phyloP scores from a whole-genome alignment of 768 basidiomycete species.

The Tremella mesenterica region DNA sequence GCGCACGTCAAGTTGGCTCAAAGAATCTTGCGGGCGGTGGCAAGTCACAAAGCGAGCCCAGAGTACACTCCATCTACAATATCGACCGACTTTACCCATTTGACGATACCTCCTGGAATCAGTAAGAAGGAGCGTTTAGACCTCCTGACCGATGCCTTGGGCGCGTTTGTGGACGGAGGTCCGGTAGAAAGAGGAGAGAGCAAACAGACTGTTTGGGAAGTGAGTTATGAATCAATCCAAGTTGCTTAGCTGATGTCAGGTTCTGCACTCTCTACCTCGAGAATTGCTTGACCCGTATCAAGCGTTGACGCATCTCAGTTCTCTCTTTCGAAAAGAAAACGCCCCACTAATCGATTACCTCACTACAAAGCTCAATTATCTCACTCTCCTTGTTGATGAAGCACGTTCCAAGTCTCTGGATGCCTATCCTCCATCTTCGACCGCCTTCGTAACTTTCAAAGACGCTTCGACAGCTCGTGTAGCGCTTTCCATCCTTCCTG shows the following conservation, averaged over 20 bases:
- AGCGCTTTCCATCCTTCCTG: conserved; percentile 37
- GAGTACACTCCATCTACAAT: not conserved
- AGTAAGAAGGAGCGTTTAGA: conserved; percentile 19
- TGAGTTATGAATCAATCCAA: conserved; percentile 11
- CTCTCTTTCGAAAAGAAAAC: conserved; percentile 35
- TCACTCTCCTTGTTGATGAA: conserved; percentile 40
- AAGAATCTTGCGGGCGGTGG: conserved; percentile 28
- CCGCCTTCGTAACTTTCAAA: conserved; percentile 44
- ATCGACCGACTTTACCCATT: conserved; percentile 3
- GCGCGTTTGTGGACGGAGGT: conserved; percentile 24
- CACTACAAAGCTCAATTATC: conserved; percentile 40
- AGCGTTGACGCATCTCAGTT: conserved; percentile 34
- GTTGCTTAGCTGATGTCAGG: conserved; percentile 11
- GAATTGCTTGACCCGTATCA: conserved; percentile 42
- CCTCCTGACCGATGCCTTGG: conserved; percentile 13
- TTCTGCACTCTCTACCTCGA: conserved; percentile 34
- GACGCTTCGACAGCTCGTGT: conserved; percentile 37
- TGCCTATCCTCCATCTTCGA: conserved; percentile 32
- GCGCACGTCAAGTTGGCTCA: conserved; percentile 41
- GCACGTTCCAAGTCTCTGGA: conserved; percentile 28
- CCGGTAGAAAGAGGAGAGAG: conserved; percentile 12
- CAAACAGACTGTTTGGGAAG: conserved; percentile 40
- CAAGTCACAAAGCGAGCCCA: conserved; percentile 13
- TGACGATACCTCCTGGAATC: conserved; percentile 1
- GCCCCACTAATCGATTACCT: conserved; percentile 44